Evolutionary conservation across 2,329 filamentous ascomycete species (phyloP).

Genomic region (Trichoderma gracile): DNA sequence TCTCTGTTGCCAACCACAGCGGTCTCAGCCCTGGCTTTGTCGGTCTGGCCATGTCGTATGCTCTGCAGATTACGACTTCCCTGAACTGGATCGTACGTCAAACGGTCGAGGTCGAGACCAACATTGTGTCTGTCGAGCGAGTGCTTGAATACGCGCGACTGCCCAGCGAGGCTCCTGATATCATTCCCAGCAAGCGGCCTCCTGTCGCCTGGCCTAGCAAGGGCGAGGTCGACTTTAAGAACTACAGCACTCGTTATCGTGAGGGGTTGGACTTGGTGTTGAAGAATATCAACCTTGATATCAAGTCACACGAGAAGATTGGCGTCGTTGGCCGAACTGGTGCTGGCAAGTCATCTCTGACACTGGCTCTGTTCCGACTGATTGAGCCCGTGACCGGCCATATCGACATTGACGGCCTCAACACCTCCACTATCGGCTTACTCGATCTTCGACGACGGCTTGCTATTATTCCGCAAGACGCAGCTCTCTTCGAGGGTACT

Average conservation of each 20-base stretch:
- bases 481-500: conserved; percentile 90
- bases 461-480: conserved; percentile 97
- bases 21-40: conserved; percentile 71
- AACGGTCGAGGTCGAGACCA: conserved; percentile 99
- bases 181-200: conserved; percentile 83
- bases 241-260: conserved; percentile 93
- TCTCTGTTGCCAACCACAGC: conserved; percentile 71
- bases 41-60: conserved; percentile 95
- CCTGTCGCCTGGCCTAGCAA: conserved; percentile 88
- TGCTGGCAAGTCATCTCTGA: conserved; percentile 93
- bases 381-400: conserved; percentile 83
- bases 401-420: conserved; percentile 85
- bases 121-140: conserved; percentile 97
- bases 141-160: conserved; percentile 92
- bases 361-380: conserved; percentile 89
- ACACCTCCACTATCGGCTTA: conserved; percentile 87
- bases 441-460: conserved; percentile 84
- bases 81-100: conserved; percentile 99
- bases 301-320: conserved; percentile 97
- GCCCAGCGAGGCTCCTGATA: conserved; percentile 91
- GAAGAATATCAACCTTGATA: conserved; percentile 87
- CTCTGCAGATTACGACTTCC: conserved; percentile 92
- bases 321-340: conserved; percentile 95
- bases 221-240: conserved; percentile 85
- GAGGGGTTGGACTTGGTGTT: conserved; percentile 87